Evolutionary conservation across 768 basidiomycete genomes (phyloP), one percentile per base, ranked within the genome.

Genomic region (Kwoniella heveanensis): DNA sequence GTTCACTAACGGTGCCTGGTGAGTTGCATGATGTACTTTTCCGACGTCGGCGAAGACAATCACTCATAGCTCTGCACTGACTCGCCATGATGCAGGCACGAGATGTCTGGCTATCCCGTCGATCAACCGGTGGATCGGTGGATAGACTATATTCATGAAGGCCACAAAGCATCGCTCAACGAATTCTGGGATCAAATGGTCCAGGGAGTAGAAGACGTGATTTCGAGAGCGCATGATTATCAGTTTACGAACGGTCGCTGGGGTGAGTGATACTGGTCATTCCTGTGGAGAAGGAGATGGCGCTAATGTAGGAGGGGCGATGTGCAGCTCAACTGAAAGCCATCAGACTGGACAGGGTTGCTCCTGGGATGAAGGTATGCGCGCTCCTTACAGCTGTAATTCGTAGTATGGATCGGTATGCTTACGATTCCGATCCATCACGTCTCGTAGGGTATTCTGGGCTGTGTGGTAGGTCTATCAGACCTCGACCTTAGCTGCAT

Each of bases 1-100:
- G 6, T 76, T 61, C 37, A 66, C 71, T 37, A 76, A 76, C 48
- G 46, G 57, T 22, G 69, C 74, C 12, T 76, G 71, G 72, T 70
- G 61, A 30, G 67, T 59, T 44, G 10, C 5, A n/a, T n/a, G n/a
- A n/a, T n/a, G n/a, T n/a, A n/a, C n/a, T n/a, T n/a, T n/a, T n/a
- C n/a, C n/a, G n/a, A n/a, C n/a, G n/a, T n/a, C n/a, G n/a, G n/a
- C n/a, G n/a, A n/a, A n/a, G n/a, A n/a, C n/a, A n/a, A n/a, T n/a
- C n/a, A n/a, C n/a, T n/a, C n/a, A n/a, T 26, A n/a, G n/a, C 19
- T 32, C 8, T 36, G 30, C 21, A 39, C 12, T 15, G 21, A 30
- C 36, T 57, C 24, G n/a, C n/a, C n/a, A n/a, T n/a, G n/a, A 19
- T 29, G 13, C 36, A 64, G 63, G 65, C 55, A 66, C 24, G 65